These are phyloP conservation scores for Lagenidium giganteum DNA, from an alignment of 352 stramenopile genomes.

Conservation along the genomic window DNA sequence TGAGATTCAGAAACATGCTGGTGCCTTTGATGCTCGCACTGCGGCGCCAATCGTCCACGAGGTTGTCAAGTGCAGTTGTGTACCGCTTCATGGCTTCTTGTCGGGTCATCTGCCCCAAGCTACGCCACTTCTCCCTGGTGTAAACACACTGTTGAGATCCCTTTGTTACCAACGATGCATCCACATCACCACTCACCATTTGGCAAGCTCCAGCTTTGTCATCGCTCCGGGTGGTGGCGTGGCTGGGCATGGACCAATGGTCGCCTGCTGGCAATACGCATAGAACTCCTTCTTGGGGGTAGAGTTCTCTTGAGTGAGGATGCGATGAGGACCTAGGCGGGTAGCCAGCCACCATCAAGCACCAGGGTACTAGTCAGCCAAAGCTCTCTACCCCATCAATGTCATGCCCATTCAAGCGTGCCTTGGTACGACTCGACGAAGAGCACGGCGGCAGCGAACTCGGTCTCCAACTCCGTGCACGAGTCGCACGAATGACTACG, in stretches of 20 bases:
- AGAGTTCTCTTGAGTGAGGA: conserved; percentile 56
- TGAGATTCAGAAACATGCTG: conserved; percentile 2
- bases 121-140: conserved; percentile 59
- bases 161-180: too few relatives aligned
- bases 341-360: too few relatives aligned
- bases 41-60: conserved; percentile 64
- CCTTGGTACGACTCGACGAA: conserved; percentile 69
- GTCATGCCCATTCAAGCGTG: too few relatives aligned
- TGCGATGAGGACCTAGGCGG: conserved; percentile 59
- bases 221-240: conserved; percentile 23
- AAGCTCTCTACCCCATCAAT: too few relatives aligned
- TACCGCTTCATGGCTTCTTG: conserved; percentile 71
- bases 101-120: conserved; percentile 41
- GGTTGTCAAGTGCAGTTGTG: conserved; percentile 52
- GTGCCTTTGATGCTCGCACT: too few relatives aligned
- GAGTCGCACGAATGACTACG: conserved; percentile 42
- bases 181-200: too few relatives aligned
- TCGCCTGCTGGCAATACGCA: conserved; percentile 59
- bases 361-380: too few relatives aligned
- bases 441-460: conserved; percentile 53
- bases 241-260: conserved; percentile 33
- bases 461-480: conserved; percentile 45
- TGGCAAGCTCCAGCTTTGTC: conserved; percentile 47
- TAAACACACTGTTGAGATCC: too few relatives aligned
- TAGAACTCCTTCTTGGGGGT: conserved; percentile 66